Conservation (phyloP, 345 rosid species). For the Ricinus communis region DNA sequence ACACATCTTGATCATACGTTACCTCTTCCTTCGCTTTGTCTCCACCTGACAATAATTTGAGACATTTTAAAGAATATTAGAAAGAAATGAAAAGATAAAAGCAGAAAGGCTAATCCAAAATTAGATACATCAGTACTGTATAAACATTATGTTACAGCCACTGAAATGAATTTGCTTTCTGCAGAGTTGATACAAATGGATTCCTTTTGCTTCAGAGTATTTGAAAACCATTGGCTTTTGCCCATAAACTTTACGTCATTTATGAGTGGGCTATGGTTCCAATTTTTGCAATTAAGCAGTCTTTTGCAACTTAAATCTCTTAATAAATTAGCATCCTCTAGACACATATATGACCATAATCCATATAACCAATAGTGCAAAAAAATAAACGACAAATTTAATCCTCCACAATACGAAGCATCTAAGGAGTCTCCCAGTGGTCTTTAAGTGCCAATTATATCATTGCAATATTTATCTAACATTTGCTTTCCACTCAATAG, state of each 20-base stretch:
- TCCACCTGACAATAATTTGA: constrained; percentile 49
- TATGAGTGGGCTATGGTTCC: background rate
- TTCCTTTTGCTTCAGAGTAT: too few species aligned
- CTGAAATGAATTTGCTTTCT: background rate
- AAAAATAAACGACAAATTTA: background rate
- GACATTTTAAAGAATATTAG: background rate
- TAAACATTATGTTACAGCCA: background rate
- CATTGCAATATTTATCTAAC: too few species aligned
- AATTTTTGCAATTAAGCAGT: background rate
- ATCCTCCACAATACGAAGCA: background rate
- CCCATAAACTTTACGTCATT: background rate
- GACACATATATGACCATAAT: background rate
- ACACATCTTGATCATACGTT: constrained; percentile 17
- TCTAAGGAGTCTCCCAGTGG: background rate
- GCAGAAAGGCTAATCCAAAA: background rate
- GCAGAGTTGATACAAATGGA: background rate
- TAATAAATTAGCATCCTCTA: background rate
- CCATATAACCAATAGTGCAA: background rate
- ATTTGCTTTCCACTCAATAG: too few species aligned
- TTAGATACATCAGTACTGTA: background rate
- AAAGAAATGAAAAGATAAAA: background rate
- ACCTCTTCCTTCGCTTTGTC: constrained; percentile 66
- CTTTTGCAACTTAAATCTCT: background rate
- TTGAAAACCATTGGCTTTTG: background rate
- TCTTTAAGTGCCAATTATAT: too few species aligned